Percentiles rank a stretch among this genome's conserved stretches.
Conservation (phyloP, 768 basidiomycete genomes). For the Hemileccinum rubropunctum region DNA sequence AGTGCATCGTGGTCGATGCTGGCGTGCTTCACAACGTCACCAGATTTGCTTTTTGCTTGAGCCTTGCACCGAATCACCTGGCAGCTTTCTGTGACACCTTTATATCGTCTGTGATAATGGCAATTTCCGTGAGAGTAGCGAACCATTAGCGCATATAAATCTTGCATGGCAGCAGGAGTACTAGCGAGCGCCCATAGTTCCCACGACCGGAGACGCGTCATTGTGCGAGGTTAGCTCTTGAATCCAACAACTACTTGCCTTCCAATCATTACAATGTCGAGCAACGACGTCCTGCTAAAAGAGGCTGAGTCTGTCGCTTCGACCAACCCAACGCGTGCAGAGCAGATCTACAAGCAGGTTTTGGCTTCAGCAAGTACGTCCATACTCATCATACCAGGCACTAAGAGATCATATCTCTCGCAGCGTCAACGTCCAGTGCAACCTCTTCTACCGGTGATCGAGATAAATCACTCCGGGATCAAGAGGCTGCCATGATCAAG, state of each 20-base stretch:
- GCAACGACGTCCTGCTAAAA: constrained; percentile 22
- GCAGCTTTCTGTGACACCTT: too few relatives aligned
- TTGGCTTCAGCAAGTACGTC: constrained; percentile 40
- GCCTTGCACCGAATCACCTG: too few relatives aligned
- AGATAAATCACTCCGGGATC: constrained; percentile 66
- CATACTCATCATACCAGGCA: neutral
- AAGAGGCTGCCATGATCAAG: constrained; percentile 81
- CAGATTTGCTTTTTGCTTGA: too few relatives aligned
- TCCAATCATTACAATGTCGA: constrained; percentile 20
- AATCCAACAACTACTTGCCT: neutral
- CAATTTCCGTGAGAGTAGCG: too few relatives aligned
- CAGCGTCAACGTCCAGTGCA: constrained; percentile 35
- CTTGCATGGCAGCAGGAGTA: too few relatives aligned
- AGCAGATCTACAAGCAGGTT: constrained; percentile 72
- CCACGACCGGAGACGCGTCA: constrained; percentile 28
- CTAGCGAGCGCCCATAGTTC: constrained; percentile 4
- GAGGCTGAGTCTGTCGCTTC: constrained; percentile 51
- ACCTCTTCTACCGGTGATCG: constrained; percentile 37
- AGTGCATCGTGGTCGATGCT: too few relatives aligned
- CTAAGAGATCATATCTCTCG: neutral
- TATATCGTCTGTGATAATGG: too few relatives aligned
- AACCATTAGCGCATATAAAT: too few relatives aligned
- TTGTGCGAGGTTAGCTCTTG: neutral
- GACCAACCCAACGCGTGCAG: constrained; percentile 59
- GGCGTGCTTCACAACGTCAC: too few relatives aligned